These are phyloP conservation scores for Vanrija sp. DNA, from an alignment of 1,284 basidiomycete genomes.

Conservation along the genomic window DNA sequence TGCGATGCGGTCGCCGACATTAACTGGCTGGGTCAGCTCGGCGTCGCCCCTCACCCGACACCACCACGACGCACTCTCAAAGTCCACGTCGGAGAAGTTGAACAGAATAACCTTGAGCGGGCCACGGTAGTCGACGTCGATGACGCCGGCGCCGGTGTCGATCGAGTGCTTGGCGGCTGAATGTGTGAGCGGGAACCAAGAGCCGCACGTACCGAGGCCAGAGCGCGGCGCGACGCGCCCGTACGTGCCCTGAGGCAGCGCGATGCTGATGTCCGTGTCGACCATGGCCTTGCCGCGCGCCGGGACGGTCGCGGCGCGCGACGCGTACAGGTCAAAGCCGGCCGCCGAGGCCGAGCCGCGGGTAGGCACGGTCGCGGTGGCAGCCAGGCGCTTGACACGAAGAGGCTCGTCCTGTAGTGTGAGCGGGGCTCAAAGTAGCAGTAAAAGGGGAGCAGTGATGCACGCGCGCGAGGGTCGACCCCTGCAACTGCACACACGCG, in stretches of 20 bases:
- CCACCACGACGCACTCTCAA: constrained; percentile 60
- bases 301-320: constrained; percentile 73
- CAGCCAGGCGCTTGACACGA: constrained; percentile 78
- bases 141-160: constrained; percentile 93
- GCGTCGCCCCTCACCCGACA: not conserved
- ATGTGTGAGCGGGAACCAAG: not conserved
- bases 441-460: not conserved
- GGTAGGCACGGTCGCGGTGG: constrained; percentile 79
- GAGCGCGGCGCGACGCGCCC: constrained; percentile 95
- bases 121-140: constrained; percentile 96
- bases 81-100: constrained; percentile 86
- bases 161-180: constrained; percentile 95
- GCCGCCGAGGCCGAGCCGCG: constrained; percentile 82
- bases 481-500: no score
- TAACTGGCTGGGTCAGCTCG: constrained; percentile 56
- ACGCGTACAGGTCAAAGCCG: constrained; percentile 90
- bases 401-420: constrained; percentile 49
- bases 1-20: constrained; percentile 88
- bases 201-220: constrained; percentile 68
- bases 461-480: no score
- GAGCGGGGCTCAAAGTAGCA: not conserved
- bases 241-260: constrained; percentile 91
- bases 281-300: constrained; percentile 85
- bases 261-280: constrained; percentile 90
- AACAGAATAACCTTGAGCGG: constrained; percentile 87